These are phyloP conservation scores for Trichoderma hamatum DNA, from an alignment of 2,329 filamentous ascomycete genomes.

Conservation along the genomic window DNA sequence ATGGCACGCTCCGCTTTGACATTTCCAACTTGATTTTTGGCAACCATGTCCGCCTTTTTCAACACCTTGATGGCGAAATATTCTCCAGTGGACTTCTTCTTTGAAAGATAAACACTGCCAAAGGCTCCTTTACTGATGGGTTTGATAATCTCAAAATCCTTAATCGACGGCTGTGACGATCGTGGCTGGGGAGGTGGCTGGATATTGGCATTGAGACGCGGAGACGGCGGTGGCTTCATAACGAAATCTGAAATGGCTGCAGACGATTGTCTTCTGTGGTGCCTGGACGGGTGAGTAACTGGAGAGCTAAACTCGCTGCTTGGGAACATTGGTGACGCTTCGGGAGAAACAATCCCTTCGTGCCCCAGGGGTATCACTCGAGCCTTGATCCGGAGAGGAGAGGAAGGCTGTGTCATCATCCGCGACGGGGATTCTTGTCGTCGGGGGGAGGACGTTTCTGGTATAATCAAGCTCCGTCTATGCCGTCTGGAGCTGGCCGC, in stretches of 20 bases:
- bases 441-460: constrained; percentile 75
- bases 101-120: constrained; percentile 94
- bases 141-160: constrained; percentile 99
- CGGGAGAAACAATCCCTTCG: constrained; percentile 77
- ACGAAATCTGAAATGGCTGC: constrained; percentile 74
- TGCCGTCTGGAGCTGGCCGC: constrained; percentile 82
- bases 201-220: constrained; percentile 70
- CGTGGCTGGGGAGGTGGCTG: constrained; percentile 80
- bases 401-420: constrained; percentile 71
- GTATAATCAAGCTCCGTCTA: constrained; percentile 81
- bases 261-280: constrained; percentile 89
- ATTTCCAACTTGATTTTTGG: constrained; percentile 98
- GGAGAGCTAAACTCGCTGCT: constrained; percentile 82
- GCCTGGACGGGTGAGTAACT: constrained; percentile 59
- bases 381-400: constrained; percentile 86
- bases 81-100: constrained; percentile 97
- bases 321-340: constrained; percentile 85
- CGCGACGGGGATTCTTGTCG: constrained; percentile 89
- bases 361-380: constrained; percentile 62
- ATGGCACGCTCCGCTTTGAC: constrained; percentile 98
- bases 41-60: constrained; percentile 99
- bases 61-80: constrained; percentile 99
- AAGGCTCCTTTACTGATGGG: constrained; percentile 99
- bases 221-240: constrained; percentile 76
- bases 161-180: constrained; percentile 92